Base-by-base conservation (phyloP, 345 rosid species). In the Mangifera indica region DNA sequence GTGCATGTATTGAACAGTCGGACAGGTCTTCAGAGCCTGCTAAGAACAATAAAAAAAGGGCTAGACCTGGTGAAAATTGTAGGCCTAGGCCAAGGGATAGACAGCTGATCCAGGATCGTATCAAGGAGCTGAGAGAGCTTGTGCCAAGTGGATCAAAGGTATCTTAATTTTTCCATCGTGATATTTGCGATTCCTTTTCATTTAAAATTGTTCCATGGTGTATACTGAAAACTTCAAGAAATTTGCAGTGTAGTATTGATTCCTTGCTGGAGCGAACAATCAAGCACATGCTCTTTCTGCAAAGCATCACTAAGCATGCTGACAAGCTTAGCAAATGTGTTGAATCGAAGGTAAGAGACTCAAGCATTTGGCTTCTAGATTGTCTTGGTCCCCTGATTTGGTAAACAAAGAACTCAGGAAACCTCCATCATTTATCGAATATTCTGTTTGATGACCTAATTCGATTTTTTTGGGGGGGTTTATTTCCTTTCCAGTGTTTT, bases 11-110 rank as follows among this genome's bases (percentile, higher is more conserved):
- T 72, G 94, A 91, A 74, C 88, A 77, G 84, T 81, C 86, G 66
- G 91, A 87, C 57, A 87, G 82, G 78, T 82, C 83, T 56, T 67
- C 81, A 53, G 96, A 85, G 78, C 86, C 89, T 53, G 77, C 80
- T 20, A 88, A 86, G 90, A 87, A 78, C 84, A 82, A 75, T 74
- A 91, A 81, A 78, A 92, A 83, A 85, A 89, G 91, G 82, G 86
- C 92, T 60, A 92, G 84, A 80, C 90, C 93, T 59, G 96, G 92
- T 75, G 99, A 95, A 85, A 92, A 80, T 74, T 82, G 80, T 76
- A 87, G 96, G 81, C 97, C 99, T 69, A 85, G 99, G 60, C 99
- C 99, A 68, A 90, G 98, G 83, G 99, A 95, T 76, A 87, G 99
- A 61, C 99, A 95, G 76, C 84, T 92, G 74, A 95, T 95, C 79